A percentile compares a stretch with the other conserved stretches of the same genome.
Conservation (phyloP, 495 filamentous ascomycete genomes). For the Aspergillus biplanus region DNA sequence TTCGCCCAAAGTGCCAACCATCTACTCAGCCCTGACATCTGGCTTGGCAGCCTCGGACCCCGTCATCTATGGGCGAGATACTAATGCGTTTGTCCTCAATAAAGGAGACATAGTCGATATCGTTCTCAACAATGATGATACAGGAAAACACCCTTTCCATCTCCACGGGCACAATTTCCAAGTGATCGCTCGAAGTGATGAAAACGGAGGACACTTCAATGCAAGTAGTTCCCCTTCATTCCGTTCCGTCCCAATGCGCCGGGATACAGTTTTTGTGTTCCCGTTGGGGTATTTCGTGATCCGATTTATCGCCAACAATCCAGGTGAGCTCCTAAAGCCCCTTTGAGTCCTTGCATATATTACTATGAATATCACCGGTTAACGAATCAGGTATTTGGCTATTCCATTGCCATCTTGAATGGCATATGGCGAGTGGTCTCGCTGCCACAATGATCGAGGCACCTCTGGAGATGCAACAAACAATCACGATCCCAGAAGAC, state of each 20-base stretch:
- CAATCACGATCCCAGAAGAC: conserved; percentile 61
- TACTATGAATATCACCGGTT: conserved; percentile 25
- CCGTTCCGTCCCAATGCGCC: conserved; percentile 53
- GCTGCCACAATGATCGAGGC: conserved; percentile 73
- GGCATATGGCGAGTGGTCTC: conserved; percentile 76
- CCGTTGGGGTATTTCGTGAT: conserved; percentile 63
- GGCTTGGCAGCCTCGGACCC: conserved; percentile 63
- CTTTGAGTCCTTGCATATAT: conserved; percentile 49
- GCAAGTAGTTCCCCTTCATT: conserved; percentile 33
- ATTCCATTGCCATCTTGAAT: conserved; percentile 84
- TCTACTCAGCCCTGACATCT: conserved; percentile 70
- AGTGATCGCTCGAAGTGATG: conserved; percentile 55
- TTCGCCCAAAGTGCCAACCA: conserved; percentile 61
- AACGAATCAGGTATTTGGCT: conserved; percentile 79
- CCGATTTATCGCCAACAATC: conserved; percentile 70
- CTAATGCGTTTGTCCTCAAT: conserved; percentile 66
- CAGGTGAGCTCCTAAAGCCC: conserved; percentile 6
- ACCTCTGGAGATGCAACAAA: conserved; percentile 64
- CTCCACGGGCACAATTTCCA: conserved; percentile 83
- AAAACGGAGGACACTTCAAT: conserved; percentile 44
- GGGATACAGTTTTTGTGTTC: conserved; percentile 62
- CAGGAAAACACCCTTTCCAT: conserved; percentile 78
- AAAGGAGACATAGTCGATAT: conserved; percentile 71
- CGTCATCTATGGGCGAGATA: conserved; percentile 67
- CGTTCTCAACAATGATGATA: conserved; percentile 73